Percentiles rank a stretch among this genome's conserved stretches.
Evolutionary conservation across 1,284 basidiomycete genomes (phyloP).

Genomic region (Leccinum laetum): DNA sequence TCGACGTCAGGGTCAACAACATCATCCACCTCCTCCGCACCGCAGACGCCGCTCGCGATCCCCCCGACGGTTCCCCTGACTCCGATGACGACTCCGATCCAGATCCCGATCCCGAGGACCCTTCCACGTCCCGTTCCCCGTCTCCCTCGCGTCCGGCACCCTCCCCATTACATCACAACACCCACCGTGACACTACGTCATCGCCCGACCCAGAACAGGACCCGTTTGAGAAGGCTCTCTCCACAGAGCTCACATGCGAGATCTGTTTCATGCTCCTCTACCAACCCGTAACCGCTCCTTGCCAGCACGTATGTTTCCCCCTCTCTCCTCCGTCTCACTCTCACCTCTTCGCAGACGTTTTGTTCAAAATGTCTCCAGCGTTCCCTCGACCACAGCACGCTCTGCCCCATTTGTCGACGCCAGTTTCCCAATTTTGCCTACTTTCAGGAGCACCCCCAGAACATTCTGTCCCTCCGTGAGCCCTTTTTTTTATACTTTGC

Average conservation of each 20-base stretch:
- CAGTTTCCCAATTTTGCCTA: slow-evolving; percentile 76
- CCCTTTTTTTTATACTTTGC: background rate
- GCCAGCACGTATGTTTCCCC: slow-evolving; percentile 77
- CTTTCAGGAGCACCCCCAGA: slow-evolving; percentile 77
- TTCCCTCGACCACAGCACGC: slow-evolving; percentile 80
- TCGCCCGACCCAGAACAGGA: slow-evolving; percentile 27
- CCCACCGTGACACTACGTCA: slow-evolving; percentile 22
- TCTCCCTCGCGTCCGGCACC: slow-evolving; percentile 5
- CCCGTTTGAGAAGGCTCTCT: slow-evolving; percentile 68
- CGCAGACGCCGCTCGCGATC: slow-evolving; percentile 20
- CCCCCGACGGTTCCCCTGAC: slow-evolving; percentile 12
- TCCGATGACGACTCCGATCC: slow-evolving; percentile 30
- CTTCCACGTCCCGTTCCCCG: background rate
- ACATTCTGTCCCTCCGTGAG: slow-evolving; percentile 75
- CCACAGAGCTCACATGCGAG: slow-evolving; percentile 81
- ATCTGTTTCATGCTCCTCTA: slow-evolving; percentile 87
- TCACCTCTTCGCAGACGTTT: slow-evolving; percentile 65
- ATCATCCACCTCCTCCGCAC: slow-evolving; percentile 49
- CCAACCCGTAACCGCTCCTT: slow-evolving; percentile 90
- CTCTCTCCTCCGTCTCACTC: slow-evolving; percentile 8
- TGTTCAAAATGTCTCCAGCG: slow-evolving; percentile 88
- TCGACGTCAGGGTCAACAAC: slow-evolving; percentile 68
- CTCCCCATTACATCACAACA: slow-evolving; percentile 7
- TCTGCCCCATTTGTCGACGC: slow-evolving; percentile 87
- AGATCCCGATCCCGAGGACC: slow-evolving; percentile 14